These are phyloP conservation scores for Mortierella sp. DNA, from an alignment of 371 early-diverging fungal genomes.

Conservation along the genomic window DNA sequence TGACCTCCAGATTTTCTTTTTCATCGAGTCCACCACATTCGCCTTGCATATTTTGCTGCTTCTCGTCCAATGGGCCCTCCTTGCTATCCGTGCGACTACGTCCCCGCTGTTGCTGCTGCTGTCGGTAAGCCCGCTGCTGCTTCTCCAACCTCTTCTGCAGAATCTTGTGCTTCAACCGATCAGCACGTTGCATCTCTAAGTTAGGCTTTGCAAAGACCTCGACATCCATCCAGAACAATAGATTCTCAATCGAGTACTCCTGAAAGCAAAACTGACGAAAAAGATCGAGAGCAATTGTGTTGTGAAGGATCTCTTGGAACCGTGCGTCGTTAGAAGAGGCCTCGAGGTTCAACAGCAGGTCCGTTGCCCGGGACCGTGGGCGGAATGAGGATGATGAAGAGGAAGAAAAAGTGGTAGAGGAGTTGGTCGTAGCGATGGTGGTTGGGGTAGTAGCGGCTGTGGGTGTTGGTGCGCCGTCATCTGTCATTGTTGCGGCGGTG, in stretches of 20 bases:
- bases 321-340: conserved; percentile 60
- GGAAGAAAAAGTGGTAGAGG: not conserved
- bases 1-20: conserved; percentile 17
- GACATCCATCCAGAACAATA: conserved; percentile 74
- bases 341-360: conserved; percentile 41
- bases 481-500: conserved; percentile 4
- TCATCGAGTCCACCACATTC: conserved; percentile 3
- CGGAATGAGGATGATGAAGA: not conserved
- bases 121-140: conserved; percentile 7
- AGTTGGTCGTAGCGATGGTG: not conserved
- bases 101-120: conserved; percentile 7
- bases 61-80: not conserved
- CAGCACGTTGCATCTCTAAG: conserved; percentile 11
- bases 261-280: conserved; percentile 70
- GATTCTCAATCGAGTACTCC: conserved; percentile 70
- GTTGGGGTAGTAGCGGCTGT: conserved; percentile 10
- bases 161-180: conserved; percentile 1
- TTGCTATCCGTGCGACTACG: not conserved
- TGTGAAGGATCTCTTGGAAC: conserved; percentile 65
- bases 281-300: conserved; percentile 63
- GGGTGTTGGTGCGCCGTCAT: not conserved
- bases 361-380: conserved; percentile 43
- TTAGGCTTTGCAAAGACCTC: conserved; percentile 63
- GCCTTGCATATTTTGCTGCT: not conserved
- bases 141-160: not conserved